phyloP scores from a whole-genome alignment of 805 yeast species.

The Tetrapisispora iriomotensis region DNA sequence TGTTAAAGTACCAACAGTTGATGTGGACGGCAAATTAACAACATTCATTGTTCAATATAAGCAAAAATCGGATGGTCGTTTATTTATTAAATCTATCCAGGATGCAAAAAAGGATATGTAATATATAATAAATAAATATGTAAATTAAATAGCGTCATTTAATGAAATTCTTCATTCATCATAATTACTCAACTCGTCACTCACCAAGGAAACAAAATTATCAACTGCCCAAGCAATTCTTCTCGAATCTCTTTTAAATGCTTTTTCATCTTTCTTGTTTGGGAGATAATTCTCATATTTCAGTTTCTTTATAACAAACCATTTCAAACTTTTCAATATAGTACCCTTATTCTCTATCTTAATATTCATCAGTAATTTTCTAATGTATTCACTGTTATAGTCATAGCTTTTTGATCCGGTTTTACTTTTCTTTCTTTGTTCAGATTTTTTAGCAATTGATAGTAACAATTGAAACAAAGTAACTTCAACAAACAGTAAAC shows the following conservation, averaged over 20 bases:
- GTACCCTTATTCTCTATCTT: slow-evolving; percentile 20
- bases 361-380: slow-evolving; percentile 12
- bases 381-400: slow-evolving; percentile 27
- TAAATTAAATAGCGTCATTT: slow-evolving; percentile 1
- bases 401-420: slow-evolving; percentile 20
- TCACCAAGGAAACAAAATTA: slow-evolving; percentile 8
- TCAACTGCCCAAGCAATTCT: slow-evolving; percentile 26
- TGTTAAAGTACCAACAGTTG: slow-evolving; percentile 58
- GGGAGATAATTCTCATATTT: slow-evolving; percentile 16
- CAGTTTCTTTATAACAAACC: slow-evolving; percentile 24
- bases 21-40: slow-evolving; percentile 45
- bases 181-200: slow-evolving; percentile 6
- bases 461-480: slow-evolving; percentile 60
- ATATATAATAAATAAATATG: slow-evolving; percentile 2
- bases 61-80: slow-evolving; percentile 30
- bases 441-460: slow-evolving; percentile 53
- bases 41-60: slow-evolving; percentile 72
- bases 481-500: slow-evolving; percentile 62
- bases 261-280: slow-evolving; percentile 12
- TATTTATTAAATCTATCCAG: slow-evolving; percentile 23
- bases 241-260: slow-evolving; percentile 22
- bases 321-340: slow-evolving; percentile 27
- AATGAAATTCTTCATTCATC: slow-evolving; percentile 2
- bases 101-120: slow-evolving; percentile 27
- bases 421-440: slow-evolving; percentile 29